phyloP scores from a whole-genome alignment of 768 basidiomycete species.

The Bullera alba region DNA sequence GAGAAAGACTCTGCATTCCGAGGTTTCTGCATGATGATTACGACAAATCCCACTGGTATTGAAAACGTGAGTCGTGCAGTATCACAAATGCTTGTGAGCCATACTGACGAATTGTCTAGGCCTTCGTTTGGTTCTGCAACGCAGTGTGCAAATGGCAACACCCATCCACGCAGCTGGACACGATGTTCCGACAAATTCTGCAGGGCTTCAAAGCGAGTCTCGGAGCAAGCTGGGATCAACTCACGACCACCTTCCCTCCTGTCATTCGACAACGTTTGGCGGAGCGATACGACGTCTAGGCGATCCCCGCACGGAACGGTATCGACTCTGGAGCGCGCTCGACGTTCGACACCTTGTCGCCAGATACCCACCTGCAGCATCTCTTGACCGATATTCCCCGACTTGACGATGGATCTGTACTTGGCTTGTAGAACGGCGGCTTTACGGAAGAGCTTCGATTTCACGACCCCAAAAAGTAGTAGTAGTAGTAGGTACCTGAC shows the following conservation, averaged over 20 bases:
- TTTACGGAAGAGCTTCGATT: too few relatives aligned
- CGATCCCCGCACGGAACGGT: too few relatives aligned
- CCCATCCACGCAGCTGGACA: conserved; percentile 83
- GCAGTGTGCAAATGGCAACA: conserved; percentile 91
- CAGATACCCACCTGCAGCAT: too few relatives aligned
- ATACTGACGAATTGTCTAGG: conserved; percentile 52
- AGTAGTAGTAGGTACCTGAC: too few relatives aligned
- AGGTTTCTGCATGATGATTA: conserved; percentile 90
- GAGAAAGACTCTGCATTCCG: conserved; percentile 99
- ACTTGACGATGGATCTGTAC: too few relatives aligned
- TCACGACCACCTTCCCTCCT: conserved; percentile 75
- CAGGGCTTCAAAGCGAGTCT: conserved; percentile 85
- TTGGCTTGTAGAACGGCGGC: too few relatives aligned
- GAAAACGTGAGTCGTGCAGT: conserved; percentile 61
- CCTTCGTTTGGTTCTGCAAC: conserved; percentile 95
- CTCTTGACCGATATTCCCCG: too few relatives aligned
- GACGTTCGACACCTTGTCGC: too few relatives aligned
- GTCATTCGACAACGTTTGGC: conserved; percentile 80
- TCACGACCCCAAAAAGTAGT: too few relatives aligned
- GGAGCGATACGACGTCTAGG: conserved; percentile 76
- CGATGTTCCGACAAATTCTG: conserved; percentile 83
- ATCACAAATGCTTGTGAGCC: too few relatives aligned
- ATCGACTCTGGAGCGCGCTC: too few relatives aligned
- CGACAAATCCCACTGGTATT: conserved; percentile 87
- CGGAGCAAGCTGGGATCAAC: conserved; percentile 68